Evolutionary conservation across 2,329 filamentous ascomycete genomes (phyloP), one percentile per base, ranked within the genome.

Genomic region (Trichoderma sp.): DNA sequence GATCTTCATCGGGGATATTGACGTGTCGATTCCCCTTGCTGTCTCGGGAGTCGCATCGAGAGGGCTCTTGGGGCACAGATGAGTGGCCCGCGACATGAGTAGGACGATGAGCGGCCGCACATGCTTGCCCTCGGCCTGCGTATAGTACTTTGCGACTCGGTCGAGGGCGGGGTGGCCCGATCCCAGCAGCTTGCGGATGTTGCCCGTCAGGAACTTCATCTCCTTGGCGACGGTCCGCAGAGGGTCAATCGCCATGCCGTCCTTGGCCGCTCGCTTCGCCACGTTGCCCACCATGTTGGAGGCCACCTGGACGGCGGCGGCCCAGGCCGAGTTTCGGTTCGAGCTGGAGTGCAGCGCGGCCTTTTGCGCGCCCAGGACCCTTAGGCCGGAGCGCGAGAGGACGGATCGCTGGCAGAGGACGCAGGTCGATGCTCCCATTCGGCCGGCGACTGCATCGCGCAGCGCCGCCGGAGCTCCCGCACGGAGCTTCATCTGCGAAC

Each of bases 141-240:
- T 97, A 80, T 99, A 99, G 84, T 99, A 99, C 81, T 99, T 99
- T 64, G 96, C 94, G 32, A 94, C 95, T 52, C 93, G 94, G 77
- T 98, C 96, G 70, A 99, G 87, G 56, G 94, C 94, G 0, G 96
- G 96, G 77, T 99, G 95, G 6, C 95, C 95, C 0, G 94, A 97
- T 6, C 95, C 95, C 18, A 98, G 84, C n/a, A 98, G 85, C 77
- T 96, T 92, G 70, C 93, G 87, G 80, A 98, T 97, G 76, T 98
- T 97, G 66, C 94, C 94, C 13, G 92, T 97, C 76, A 98, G 83
- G 75, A 94, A 96, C 81, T 97, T 96, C 90, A 99, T 93, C 84
- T 98, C 95, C 82, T 97, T 96, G 71, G 93, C 95, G 39, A 98
- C 94, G 39, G 93, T 91, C 71, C 92, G 89, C 76, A 98, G 86